Evolutionary conservation across 768 basidiomycete genomes (phyloP).

Genomic region (Royoungia palumana): DNA sequence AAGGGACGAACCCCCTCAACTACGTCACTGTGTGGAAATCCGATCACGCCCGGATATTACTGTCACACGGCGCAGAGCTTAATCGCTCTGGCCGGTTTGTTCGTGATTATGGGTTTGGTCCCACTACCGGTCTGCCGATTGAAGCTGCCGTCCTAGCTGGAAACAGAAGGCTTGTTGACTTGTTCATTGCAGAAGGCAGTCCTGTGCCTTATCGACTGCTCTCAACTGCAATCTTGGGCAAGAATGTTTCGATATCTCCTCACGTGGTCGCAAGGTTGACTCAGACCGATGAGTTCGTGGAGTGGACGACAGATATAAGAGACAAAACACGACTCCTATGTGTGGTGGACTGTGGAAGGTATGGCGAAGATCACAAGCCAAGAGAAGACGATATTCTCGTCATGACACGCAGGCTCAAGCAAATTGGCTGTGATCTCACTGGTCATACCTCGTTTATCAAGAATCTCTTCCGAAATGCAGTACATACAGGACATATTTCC

Average conservation of each 20-base stretch:
- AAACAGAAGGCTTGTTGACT: not conserved
- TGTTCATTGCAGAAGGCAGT: not conserved
- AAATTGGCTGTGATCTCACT: conserved; percentile 2
- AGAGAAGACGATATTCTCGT: not conserved
- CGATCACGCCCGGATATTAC: not conserved
- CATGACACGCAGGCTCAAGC: conserved; percentile 5
- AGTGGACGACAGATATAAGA: not conserved
- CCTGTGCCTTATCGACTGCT: not conserved
- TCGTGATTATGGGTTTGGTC: not conserved
- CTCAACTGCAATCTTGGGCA: not conserved
- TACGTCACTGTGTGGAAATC: not conserved
- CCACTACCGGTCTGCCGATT: not conserved
- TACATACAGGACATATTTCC: conserved; percentile 2
- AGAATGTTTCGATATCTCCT: not conserved
- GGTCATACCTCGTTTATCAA: not conserved
- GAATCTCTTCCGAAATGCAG: not conserved
- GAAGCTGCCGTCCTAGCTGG: not conserved
- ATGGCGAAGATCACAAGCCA: no score
- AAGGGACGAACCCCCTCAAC: conserved; percentile 1
- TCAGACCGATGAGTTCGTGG: no score
- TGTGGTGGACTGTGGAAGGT: not conserved
- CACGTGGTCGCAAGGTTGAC: not conserved
- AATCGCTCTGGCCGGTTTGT: not conserved
- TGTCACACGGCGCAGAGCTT: not conserved
- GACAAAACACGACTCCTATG: not conserved